Base-by-base conservation (phyloP, 2,329 filamentous ascomycete genomes). In the Colletotrichum siamense region DNA sequence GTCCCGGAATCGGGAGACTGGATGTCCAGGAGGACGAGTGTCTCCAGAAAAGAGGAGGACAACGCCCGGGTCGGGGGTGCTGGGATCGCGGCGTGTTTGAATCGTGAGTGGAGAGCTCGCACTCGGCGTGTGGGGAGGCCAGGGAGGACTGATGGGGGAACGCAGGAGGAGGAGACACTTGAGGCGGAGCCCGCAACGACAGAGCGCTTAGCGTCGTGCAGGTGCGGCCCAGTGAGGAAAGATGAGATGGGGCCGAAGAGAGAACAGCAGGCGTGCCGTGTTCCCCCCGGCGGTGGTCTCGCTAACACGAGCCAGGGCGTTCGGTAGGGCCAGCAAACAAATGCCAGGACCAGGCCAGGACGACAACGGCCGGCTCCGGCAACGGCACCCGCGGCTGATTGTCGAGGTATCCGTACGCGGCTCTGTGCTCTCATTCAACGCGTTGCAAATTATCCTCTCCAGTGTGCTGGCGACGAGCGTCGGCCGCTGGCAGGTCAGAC, bases 201-300 rank as follows among this genome's bases (percentile, higher is more conserved):
- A 22, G 32, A 49, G 39, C 63, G 65, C 57, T 30, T 72, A 68
- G 70, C 57, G 74, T 32, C 26, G 73, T 62, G 55, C 39, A 57
- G 63, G 69, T 63, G 30, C 52, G 44, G 73, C 32, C 73, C 55
- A 72, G 64, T 22, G 73, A 75, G 73, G 64, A 69, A 76, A 76
- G 70, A 76, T 44, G 62, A 12, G 36, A 39, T 39, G 69, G 74
- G 59, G 32, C 74, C 28, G 34, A 69, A 32, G 74, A 76, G 74
- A 76, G 63, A 76, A 76, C 70, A 73, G 70, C 34, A 34, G 59
- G 55, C 22, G 55, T 26, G 44, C 13, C 30, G 32, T 32, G 28
- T 32, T 32, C 59, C 62, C 62, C 24, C 32, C 36, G 22, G 52
- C 52, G 61, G 63, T 39, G 62, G 28, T 22, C 44, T 52, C 62